Percentiles rank a stretch among this genome's conserved stretches.
Conservation (phyloP, 345 rosid genomes). For the Orychophragmus violaceus region DNA sequence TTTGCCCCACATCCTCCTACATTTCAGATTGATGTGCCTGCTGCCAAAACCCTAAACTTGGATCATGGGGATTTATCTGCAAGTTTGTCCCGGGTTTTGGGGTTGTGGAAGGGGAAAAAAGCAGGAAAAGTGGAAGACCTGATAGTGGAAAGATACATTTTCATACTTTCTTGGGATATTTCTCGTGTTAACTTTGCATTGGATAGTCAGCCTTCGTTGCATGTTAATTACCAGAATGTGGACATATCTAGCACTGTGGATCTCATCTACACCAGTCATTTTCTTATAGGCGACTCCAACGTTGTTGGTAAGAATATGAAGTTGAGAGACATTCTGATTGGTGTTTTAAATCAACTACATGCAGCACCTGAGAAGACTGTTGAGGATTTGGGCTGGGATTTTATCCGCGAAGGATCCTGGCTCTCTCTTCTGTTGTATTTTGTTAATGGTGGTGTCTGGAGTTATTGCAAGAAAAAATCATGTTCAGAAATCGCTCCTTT, state of each 20-base stretch:
- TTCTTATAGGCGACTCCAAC: conserved; percentile 40
- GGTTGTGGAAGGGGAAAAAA: conserved; percentile 70
- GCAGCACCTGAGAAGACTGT: conserved; percentile 37
- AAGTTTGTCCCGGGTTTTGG: conserved; percentile 57
- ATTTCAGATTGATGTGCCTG: conserved; percentile 42
- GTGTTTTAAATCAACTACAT: conserved; percentile 43
- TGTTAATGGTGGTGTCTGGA: conserved; percentile 54
- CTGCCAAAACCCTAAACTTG: conserved; percentile 44
- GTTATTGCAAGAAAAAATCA: conserved; percentile 41
- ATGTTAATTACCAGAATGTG: conserved; percentile 36
- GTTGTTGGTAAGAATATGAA: conserved; percentile 36
- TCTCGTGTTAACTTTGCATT: conserved; percentile 33
- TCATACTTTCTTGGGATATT: conserved; percentile 77
- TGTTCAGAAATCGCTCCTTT: conserved; percentile 41
- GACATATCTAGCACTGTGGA: conserved; percentile 42
- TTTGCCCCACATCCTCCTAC: conserved; percentile 52
- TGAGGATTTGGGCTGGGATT: conserved; percentile 77
- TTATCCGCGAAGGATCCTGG: conserved; percentile 72
- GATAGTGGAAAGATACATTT: conserved; percentile 82
- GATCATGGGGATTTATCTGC: conserved; percentile 47
- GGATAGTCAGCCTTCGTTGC: conserved; percentile 35
- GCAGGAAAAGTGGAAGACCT: conserved; percentile 70
- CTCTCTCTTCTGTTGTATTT: conserved; percentile 62
- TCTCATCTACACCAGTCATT: conserved; percentile 57
- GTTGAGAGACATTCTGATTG: conserved; percentile 40